phyloP scores from a whole-genome alignment of 2,329 filamentous ascomycete species.

The Diaporthe australafricana region DNA sequence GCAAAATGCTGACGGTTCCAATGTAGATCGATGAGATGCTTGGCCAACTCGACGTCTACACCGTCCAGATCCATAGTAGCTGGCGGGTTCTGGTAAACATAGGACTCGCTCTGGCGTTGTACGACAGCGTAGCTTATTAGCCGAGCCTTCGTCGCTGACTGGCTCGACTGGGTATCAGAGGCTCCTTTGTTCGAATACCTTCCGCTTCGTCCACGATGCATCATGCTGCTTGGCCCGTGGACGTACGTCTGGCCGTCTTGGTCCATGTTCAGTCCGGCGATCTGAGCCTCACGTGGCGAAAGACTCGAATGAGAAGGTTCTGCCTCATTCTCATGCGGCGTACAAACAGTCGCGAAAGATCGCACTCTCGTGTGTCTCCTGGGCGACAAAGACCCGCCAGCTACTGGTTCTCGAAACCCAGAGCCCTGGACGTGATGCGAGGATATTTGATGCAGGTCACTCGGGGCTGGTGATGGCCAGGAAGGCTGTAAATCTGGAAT shows the following conservation, averaged over 20 bases:
- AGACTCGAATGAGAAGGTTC: not conserved
- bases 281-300: conserved; percentile 1
- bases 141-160: too few species aligned
- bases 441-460: too few species aligned
- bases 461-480: too few species aligned
- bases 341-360: too few species aligned
- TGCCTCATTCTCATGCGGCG: not conserved
- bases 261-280: not conserved
- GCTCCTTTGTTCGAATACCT: not conserved
- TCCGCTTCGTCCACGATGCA: not conserved
- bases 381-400: too few species aligned
- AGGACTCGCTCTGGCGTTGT: not conserved
- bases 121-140: not conserved
- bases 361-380: too few species aligned
- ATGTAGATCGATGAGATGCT: not conserved
- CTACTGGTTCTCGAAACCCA: too few species aligned
- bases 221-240: not conserved
- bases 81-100: not conserved
- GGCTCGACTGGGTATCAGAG: not conserved
- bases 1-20: conserved; percentile 10
- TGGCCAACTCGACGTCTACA: not conserved
- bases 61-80: conserved; percentile 4
- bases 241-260: not conserved
- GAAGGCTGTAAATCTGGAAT: too few species aligned
- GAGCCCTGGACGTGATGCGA: too few species aligned